phyloP scores from a whole-genome alignment of 129 eudicot species.

The Tagetes erecta region DNA sequence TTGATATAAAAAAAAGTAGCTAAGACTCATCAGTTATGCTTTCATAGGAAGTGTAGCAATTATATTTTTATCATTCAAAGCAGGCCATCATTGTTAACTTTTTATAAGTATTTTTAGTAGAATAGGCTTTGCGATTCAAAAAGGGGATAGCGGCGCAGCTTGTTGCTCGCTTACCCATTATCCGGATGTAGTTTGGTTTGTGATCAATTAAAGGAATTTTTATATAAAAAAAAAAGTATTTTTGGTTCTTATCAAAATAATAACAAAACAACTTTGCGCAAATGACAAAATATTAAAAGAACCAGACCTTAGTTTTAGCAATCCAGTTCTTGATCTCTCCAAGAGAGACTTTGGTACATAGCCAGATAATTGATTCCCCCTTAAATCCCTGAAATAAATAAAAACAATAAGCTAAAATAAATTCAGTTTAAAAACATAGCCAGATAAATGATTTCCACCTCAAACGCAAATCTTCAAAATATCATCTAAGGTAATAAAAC shows the following conservation, averaged over 20 bases:
- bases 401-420: slow-evolving; percentile 1
- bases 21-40: slow-evolving; percentile 1
- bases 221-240: background rate
- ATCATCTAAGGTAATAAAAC: slow-evolving; percentile 1
- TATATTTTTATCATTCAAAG: background rate
- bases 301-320: slow-evolving; percentile 30
- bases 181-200: too few relatives aligned
- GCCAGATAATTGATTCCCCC: slow-evolving; percentile 35
- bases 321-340: slow-evolving; percentile 35
- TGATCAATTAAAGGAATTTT: too few relatives aligned
- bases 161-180: too few relatives aligned
- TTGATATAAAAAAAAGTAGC: background rate
- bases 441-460: background rate
- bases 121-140: too few relatives aligned
- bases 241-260: background rate
- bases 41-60: background rate
- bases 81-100: too few relatives aligned
- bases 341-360: slow-evolving; percentile 32
- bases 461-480: background rate
- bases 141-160: too few relatives aligned
- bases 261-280: background rate
- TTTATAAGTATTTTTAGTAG: too few relatives aligned
- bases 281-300: slow-evolving; percentile 2
- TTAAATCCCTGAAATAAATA: slow-evolving; percentile 22
- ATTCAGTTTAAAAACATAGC: background rate